Evolutionary conservation across 352 stramenopile species (phyloP).

Genomic region (Globisporangium heterothallicum): DNA sequence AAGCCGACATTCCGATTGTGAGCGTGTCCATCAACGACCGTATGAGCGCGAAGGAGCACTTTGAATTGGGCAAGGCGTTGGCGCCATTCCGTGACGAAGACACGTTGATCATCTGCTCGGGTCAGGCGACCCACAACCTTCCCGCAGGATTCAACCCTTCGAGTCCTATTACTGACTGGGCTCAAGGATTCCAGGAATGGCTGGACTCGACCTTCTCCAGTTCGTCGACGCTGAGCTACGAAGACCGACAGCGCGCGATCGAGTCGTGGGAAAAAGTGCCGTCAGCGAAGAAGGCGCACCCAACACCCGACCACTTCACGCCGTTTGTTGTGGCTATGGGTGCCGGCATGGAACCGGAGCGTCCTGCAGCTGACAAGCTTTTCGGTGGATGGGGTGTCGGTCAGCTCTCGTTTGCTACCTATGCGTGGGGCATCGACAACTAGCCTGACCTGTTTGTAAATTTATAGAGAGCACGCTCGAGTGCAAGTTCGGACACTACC

Average conservation of each 20-base stretch:
- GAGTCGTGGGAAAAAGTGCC: slow-evolving; percentile 30
- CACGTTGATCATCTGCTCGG: slow-evolving; percentile 83
- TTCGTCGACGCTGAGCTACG: slow-evolving; percentile 5
- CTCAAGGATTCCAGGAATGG: slow-evolving; percentile 37
- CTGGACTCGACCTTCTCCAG: slow-evolving; percentile 18
- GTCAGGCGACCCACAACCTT: slow-evolving; percentile 35
- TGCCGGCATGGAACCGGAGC: slow-evolving; percentile 40
- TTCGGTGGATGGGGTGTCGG: slow-evolving; percentile 33
- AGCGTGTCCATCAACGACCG: slow-evolving; percentile 67
- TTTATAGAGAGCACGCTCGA: no score
- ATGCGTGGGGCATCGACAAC: slow-evolving; percentile 19
- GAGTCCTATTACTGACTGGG: slow-evolving; percentile 9
- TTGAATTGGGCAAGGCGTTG: slow-evolving; percentile 1
- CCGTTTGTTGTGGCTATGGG: slow-evolving; percentile 46
- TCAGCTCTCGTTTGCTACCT: slow-evolving; percentile 40
- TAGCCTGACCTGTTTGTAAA: background rate
- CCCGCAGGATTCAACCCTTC: background rate
- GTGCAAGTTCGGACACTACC: no score
- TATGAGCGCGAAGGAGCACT: slow-evolving; percentile 41
- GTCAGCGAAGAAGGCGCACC: slow-evolving; percentile 30
- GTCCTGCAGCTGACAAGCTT: slow-evolving; percentile 27
- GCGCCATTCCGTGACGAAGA: slow-evolving; percentile 24
- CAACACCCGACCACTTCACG: slow-evolving; percentile 45
- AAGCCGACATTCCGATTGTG: slow-evolving; percentile 85
- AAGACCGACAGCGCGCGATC: slow-evolving; percentile 12